phyloP scores from a whole-genome alignment of 176 grass and related monocot genomes.

The Hsuehochloa calcarea region DNA sequence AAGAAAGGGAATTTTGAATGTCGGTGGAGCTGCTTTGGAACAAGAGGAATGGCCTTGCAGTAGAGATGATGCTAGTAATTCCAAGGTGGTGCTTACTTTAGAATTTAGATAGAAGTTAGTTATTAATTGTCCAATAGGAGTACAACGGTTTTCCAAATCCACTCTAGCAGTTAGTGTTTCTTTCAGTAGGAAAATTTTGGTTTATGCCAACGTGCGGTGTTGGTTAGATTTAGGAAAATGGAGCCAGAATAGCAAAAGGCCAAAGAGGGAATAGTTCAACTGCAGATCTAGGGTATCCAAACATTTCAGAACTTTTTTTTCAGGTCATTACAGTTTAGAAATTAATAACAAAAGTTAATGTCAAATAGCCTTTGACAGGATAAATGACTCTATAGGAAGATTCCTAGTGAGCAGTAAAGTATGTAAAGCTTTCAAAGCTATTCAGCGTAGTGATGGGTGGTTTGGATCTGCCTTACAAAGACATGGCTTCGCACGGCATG shows the following conservation, averaged over 20 bases:
- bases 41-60: too few relatives aligned
- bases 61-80: neutral
- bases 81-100: neutral
- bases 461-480: neutral
- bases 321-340: neutral
- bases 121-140: neutral
- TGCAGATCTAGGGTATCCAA: neutral
- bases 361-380: neutral
- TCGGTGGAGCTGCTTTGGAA: constrained; percentile 21
- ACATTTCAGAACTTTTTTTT: neutral
- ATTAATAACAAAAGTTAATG: neutral
- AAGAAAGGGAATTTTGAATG: neutral
- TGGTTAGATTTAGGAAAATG: neutral
- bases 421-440: neutral
- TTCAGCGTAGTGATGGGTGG: neutral
- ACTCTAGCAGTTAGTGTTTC: neutral
- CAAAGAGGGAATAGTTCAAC: neutral
- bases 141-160: neutral
- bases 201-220: neutral
- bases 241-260: neutral
- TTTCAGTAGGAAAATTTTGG: neutral
- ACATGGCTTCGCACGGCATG: neutral
- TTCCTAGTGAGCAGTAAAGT: neutral
- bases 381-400: neutral
- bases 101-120: neutral